Evolutionary conservation across 225 moss, liverwort and hornwort genomes (phyloP), one percentile per base, ranked within the genome.

Genomic region (Lunularia cruciata): DNA sequence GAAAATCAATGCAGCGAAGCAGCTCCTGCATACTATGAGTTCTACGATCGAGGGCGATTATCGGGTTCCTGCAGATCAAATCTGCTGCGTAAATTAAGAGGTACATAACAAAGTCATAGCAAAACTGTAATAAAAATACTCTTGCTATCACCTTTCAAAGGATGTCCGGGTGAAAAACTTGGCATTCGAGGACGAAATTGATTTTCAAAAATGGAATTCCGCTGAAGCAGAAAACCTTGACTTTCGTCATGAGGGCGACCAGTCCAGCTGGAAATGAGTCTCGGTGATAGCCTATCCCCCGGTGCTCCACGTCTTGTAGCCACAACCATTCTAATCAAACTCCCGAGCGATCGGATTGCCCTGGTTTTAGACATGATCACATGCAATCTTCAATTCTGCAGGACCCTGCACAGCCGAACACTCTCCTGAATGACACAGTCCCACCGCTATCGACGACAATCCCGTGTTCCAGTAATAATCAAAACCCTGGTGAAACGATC

Each of bases 331-430:
- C 23, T 70, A 60, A 65, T 37, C 47, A 66, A 59, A 40, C 20
- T 38, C 42, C 28, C 60, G 28, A 82, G 27, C 16, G 70, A 79
- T 60, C 74, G 74, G 20, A 66, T 34, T 8, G 22, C 33, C 66
- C 9, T 48, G 2, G 49, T 63, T 33, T 60, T 71, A 39, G 70
- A 65, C 74, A 74, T 66, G 28, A 65, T 74, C 30, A 13, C 14
- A 64, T 46, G 46, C 63, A 28, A n/a, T n/a, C n/a, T n/a, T n/a
- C n/a, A n/a, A n/a, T n/a, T n/a, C n/a, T n/a, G n/a, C n/a, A n/a
- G n/a, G n/a, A n/a, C n/a, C n/a, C n/a, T n/a, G n/a, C n/a, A n/a
- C n/a, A n/a, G n/a, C n/a, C n/a, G n/a, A n/a, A n/a, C n/a, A n/a
- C n/a, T n/a, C n/a, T n/a, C n/a, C n/a, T n/a, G n/a, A n/a, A n/a